Evolutionary conservation across 1,139 yeast genomes (phyloP).

Genomic region (Hemisphaericaspora lyxosophila): DNA sequence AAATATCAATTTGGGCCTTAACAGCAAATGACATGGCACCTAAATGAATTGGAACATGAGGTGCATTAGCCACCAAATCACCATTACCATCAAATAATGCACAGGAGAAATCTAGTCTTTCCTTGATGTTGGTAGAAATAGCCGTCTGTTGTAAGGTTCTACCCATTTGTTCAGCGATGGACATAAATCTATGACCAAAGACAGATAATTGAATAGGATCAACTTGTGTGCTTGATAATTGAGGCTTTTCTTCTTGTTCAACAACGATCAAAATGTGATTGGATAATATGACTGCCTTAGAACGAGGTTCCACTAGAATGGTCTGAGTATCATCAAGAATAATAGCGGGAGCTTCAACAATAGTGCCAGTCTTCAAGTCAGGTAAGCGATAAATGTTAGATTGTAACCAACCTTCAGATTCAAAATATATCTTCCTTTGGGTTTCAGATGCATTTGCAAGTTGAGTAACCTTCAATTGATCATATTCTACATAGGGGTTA

Average conservation of each 20-base stretch:
- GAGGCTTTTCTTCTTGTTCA: conserved; percentile 25
- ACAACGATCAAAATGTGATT: conserved; percentile 47
- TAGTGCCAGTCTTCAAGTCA: conserved; percentile 51
- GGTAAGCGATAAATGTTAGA: conserved; percentile 55
- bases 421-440: conserved; percentile 29
- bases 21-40: conserved; percentile 91
- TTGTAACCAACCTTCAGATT: conserved; percentile 43
- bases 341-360: conserved; percentile 74
- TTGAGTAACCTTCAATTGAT: conserved; percentile 11
- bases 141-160: conserved; percentile 75
- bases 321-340: conserved; percentile 88
- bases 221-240: conserved; percentile 32
- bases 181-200: conserved; percentile 83
- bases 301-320: conserved; percentile 70
- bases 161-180: conserved; percentile 90
- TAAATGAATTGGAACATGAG: conserved; percentile 83
- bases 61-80: conserved; percentile 81
- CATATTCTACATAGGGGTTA: conserved; percentile 37
- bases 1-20: conserved; percentile 59
- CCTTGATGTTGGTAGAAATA: conserved; percentile 84
- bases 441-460: conserved; percentile 8
- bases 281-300: conserved; percentile 61
- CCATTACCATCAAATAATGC: conserved; percentile 77
- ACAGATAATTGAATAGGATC: conserved; percentile 77
- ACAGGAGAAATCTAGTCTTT: conserved; percentile 80